These are phyloP conservation scores for Barnettozyma vustinii DNA, from an alignment of 805 yeast genomes.

Conservation along the genomic window DNA sequence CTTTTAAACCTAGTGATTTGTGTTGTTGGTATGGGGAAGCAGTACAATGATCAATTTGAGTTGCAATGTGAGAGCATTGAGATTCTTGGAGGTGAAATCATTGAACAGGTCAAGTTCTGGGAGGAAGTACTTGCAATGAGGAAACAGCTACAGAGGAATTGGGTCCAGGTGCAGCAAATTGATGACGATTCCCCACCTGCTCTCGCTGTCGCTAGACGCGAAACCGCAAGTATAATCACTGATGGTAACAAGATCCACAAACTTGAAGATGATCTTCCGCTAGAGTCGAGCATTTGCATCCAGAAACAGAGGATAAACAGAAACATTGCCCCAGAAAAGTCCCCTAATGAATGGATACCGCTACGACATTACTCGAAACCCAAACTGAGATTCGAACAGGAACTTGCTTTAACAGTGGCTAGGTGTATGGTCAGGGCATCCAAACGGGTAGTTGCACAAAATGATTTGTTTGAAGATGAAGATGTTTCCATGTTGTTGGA, in stretches of 20 bases:
- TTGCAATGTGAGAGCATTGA: slow-evolving; percentile 27
- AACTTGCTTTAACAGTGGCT: neutral
- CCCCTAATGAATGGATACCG: slow-evolving; percentile 8
- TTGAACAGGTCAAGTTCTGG: slow-evolving; percentile 35
- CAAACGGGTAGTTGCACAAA: neutral
- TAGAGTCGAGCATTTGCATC: slow-evolving; percentile 17
- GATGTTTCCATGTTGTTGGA: neutral
- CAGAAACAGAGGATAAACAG: slow-evolving; percentile 8
- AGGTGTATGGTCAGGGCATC: neutral
- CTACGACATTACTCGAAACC: slow-evolving; percentile 3
- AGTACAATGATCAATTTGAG: slow-evolving; percentile 24
- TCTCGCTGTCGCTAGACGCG: neutral
- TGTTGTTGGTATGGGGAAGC: slow-evolving; percentile 23
- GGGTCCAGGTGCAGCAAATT: slow-evolving; percentile 27
- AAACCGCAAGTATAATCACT: slow-evolving; percentile 8
- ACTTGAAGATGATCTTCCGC: neutral
- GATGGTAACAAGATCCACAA: neutral
- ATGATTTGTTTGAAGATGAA: neutral
- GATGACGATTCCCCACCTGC: slow-evolving; percentile 6
- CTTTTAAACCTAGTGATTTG: slow-evolving; percentile 25
- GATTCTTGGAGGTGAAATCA: slow-evolving; percentile 20
- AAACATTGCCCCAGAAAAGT: neutral
- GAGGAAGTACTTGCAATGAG: slow-evolving; percentile 22
- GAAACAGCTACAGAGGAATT: slow-evolving; percentile 26
- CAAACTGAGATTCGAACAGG: neutral